Conservation (phyloP, 78 protist species). For the Speleostelium caveatum region DNA sequence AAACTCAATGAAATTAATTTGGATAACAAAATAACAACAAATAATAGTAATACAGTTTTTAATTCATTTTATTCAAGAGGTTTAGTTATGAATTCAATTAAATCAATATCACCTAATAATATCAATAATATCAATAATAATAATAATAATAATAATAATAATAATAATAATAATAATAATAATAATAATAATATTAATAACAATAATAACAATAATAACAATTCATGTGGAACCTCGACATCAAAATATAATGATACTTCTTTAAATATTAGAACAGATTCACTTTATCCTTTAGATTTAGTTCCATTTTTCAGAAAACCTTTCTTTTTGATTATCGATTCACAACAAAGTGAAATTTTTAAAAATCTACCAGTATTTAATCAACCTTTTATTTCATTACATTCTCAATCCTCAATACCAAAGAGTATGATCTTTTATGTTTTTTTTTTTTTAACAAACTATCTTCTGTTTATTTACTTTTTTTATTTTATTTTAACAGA, state of each 20-base stretch:
- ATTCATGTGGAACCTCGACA: not conserved
- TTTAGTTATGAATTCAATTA: constrained; percentile 33
- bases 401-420: constrained; percentile 55
- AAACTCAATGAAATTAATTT: not conserved
- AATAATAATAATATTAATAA: not conserved
- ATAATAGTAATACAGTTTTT: not conserved
- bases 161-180: not conserved
- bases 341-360: constrained; percentile 49
- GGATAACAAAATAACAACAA: not conserved
- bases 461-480: not conserved
- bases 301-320: constrained; percentile 72
- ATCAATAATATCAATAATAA: not conserved
- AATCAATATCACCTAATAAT: not conserved
- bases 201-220: not conserved
- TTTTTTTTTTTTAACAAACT: not conserved
- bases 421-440: constrained; percentile 14
- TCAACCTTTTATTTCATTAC: constrained; percentile 69
- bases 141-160: not conserved
- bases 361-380: constrained; percentile 60
- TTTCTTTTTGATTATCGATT: constrained; percentile 69
- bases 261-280: constrained; percentile 10
- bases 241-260: constrained; percentile 17
- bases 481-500: constrained; percentile 8
- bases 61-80: constrained; percentile 26
- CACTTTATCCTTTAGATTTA: constrained; percentile 62